Evolutionary conservation across 306 rosid species (phyloP), one percentile per base, ranked within the genome.

Genomic region (Hippophae rhamnoides): DNA sequence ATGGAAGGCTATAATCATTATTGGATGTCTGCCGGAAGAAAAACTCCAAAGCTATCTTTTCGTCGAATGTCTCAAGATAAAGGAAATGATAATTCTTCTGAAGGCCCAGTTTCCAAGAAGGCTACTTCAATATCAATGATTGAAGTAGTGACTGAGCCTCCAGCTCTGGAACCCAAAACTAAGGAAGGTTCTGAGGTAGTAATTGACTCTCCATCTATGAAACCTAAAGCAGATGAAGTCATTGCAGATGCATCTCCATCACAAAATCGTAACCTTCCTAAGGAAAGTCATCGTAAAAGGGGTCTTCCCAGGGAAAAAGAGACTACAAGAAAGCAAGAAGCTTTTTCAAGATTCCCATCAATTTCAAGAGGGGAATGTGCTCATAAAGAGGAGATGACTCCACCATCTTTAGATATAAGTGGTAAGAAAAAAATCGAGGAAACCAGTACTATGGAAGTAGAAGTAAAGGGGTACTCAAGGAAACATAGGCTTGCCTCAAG

Each of bases 1-100:
- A 87, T 81, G 47, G 92, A 86, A 77, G 95, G 97, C 58, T 81
- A 85, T 62, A 85, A 85, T 13, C 77, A 68, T 69, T 61, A 71
- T 47, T 81, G 81, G 84, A 71, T 80, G 51, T 41, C 11, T 61
- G 14, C 7, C 14, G 78, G 65, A n/a, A 70, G 58, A 43, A 79
- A 75, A 63, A 54, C 50, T 27, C 38, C 59, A 50, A 72, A 64
- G 54, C 56, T 52, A 60, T 41, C 75, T 64, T 59, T 41, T 47
- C 72, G 41, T 40, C 64, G 64, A 47, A 82, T 72, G 75, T 69
- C 74, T 50, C 31, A 41, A 26, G 57, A 59, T 23, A 54, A 56
- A 51, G 69, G 50, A 42, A 11, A 45, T 50, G 52, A 66, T 58
- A 45, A 38, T 47, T 64, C 71, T 57, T 66, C 73, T 56, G 69